Base-by-base conservation (phyloP, 2,329 filamentous ascomycete genomes). In the Simplicillium sp. region DNA sequence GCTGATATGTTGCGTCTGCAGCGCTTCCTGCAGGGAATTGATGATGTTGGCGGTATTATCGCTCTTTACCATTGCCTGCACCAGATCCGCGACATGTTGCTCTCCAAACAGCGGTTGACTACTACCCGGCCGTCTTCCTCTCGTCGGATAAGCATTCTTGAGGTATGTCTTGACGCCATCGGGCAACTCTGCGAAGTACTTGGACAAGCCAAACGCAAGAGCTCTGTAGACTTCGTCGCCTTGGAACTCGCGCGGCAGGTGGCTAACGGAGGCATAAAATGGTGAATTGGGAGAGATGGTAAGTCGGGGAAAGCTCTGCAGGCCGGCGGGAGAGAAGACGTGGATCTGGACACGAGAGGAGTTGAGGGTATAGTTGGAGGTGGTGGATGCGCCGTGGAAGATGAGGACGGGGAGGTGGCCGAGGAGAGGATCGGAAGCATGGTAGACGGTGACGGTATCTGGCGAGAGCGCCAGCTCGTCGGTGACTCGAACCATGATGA, bases 301-400 rank as follows among this genome's bases (percentile, higher is more conserved):
- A 50, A 98, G 79, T 54, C 90, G 87, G 45, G 86, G 82, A 59
- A 90, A 98, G 51, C 84, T 90, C 56, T 87, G 84, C 52, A 94
- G 83, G 50, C 92, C 92, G 48, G 87, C 89, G 3, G 87, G 80
- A 46, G 85, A 86, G 66, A 94, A 87, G 62, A 98, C 77, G 63
- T 97, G 92, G 48, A 92, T 77, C 67, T 97, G 90, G 51, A 97
- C 89, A 61, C 92, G 84, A 47, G 90, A 96, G 65, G 84, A 90
- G 64, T 87, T 94, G 55, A 82, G 79, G 37, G 80, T 87, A 50
- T 84, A 84, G 64, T 94, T 94, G 54, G 86, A 82, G 34, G 87
- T 94, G 25, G 89, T 88, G 36, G 90, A 90, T 13, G 88, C 79
- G 12, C 90, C 90, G 61, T 96, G 87, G 71, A 97, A 96, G 61